phyloP scores from a whole-genome alignment of 2,329 filamentous ascomycete species.

The Colletotrichum lindemuthianum region DNA sequence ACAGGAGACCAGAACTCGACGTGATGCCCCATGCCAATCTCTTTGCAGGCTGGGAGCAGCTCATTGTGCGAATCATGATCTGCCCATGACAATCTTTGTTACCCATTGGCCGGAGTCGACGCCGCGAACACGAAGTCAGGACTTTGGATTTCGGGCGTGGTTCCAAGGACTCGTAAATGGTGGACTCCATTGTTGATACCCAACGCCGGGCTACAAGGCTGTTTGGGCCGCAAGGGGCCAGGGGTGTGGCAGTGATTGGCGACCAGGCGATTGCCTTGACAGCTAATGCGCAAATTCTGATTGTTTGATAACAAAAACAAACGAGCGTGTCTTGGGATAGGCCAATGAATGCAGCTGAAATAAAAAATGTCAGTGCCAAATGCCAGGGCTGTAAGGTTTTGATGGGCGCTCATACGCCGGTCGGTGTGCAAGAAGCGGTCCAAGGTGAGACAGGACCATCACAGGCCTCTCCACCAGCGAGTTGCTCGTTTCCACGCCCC shows the following conservation, averaged over 20 bases:
- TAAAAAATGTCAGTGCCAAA: conserved; percentile 18
- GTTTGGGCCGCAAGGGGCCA: conserved; percentile 30
- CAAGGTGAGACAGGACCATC: conserved; percentile 34
- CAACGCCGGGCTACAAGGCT: conserved; percentile 25
- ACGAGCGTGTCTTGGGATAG: conserved; percentile 19
- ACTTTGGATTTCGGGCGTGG: not conserved
- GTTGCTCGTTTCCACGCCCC: conserved; percentile 13
- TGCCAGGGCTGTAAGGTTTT: conserved; percentile 17
- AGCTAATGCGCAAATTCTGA: conserved; percentile 40
- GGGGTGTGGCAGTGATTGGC: conserved; percentile 6
- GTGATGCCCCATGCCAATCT: too few relatives aligned
- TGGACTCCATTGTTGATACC: conserved; percentile 24
- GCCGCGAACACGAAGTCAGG: conserved; percentile 25
- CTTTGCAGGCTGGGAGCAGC: too few relatives aligned
- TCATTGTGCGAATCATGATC: too few relatives aligned
- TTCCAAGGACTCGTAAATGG: conserved; percentile 19
- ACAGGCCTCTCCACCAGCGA: conserved; percentile 18
- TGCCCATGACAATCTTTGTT: not conserved
- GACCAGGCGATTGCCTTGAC: conserved; percentile 29
- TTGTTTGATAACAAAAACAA: conserved; percentile 37
- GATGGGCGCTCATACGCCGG: not conserved
- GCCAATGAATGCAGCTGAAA: conserved; percentile 29
- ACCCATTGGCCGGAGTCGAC: conserved; percentile 3
- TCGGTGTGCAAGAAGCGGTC: conserved; percentile 21
- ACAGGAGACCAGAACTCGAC: too few relatives aligned